Evolutionary conservation across 371 early-diverging fungal species (phyloP).

Genomic region (Choanephora cucurbitarum): DNA sequence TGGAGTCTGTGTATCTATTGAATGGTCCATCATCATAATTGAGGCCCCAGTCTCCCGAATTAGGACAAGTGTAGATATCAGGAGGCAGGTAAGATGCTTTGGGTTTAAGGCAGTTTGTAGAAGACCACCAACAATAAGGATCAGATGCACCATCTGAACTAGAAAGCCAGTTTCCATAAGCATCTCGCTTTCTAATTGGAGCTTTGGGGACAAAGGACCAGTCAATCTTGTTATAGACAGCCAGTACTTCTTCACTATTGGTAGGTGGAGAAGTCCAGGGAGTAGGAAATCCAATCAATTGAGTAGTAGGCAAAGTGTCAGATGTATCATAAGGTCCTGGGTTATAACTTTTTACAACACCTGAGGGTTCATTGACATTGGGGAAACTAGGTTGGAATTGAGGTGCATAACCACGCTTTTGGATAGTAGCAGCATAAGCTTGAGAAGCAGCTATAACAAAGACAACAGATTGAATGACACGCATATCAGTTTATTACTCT

Average conservation of each 20-base stretch:
- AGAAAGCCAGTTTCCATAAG: conserved; percentile 19
- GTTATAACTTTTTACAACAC: conserved; percentile 32
- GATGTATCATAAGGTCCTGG: conserved; percentile 24
- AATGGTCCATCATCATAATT: conserved; percentile 51
- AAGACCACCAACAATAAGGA: conserved; percentile 51
- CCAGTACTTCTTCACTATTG: conserved; percentile 19
- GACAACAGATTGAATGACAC: background rate
- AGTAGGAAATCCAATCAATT: conserved; percentile 18
- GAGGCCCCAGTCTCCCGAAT: conserved; percentile 49
- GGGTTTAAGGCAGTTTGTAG: conserved; percentile 42
- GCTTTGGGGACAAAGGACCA: conserved; percentile 28
- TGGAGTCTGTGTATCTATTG: conserved; percentile 24
- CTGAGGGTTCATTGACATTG: conserved; percentile 24
- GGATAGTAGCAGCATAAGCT: conserved; percentile 10
- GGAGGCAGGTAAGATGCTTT: conserved; percentile 40
- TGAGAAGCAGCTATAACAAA: conserved; percentile 2
- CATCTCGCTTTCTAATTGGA: conserved; percentile 21
- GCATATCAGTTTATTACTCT: conserved; percentile 3
- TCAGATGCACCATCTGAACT: conserved; percentile 17
- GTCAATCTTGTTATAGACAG: conserved; percentile 25
- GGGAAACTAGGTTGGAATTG: conserved; percentile 42
- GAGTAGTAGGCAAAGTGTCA: conserved; percentile 12
- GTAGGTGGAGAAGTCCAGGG: conserved; percentile 24
- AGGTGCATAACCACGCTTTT: conserved; percentile 7
- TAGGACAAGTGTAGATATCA: conserved; percentile 46